Base-by-base conservation (phyloP, 352 stramenopile species). In the Pythium guiyangense region DNA sequence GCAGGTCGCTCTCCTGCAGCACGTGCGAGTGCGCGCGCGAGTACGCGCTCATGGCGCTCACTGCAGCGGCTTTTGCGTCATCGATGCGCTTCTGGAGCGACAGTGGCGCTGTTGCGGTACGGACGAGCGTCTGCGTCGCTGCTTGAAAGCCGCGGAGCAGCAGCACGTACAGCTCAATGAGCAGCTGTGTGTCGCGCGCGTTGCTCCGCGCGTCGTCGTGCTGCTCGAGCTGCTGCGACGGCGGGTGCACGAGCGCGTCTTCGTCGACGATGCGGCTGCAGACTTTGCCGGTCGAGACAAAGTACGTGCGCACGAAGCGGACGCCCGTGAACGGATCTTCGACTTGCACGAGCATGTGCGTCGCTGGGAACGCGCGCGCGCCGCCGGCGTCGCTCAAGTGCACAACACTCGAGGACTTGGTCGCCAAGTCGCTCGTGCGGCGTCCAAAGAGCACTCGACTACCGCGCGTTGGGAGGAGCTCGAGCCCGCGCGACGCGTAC, bases 291-390 rank as follows among this genome's bases (percentile, higher is more conserved):
- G 78, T 85, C 0, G 76, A 77, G 0, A 89, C 34, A 52, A 92
- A 90, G 52, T 90, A 90, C 14, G 79, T 88, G 17, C 79, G 72
- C 8, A 64, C 64, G 37, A 88, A 74, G 4, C 78, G 74, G n/a
- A 88, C 70, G 18, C 82, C 82, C 14, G 70, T 84, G 48, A 90
- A 86, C 25, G 79, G 79, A 53, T 92, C 82, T 54, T 92, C 82
- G 11, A 69, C 76, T 46, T 88, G 70, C 2, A 90, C 66, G 3
- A 84, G 59, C 68, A 90, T 84, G 52, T 92, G 79, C 0, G 70
- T 90, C 0, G 79, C 82, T 37, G 67, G 29, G 37, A 70, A 59
- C 2, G 47, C 59, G 15, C 59, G 40, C 10, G 51, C 51, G 0
- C 42, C 51, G 2, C 75, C 73, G 1, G 73, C 62, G 26, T 76